These are phyloP conservation scores for Cicer cuneatum DNA, from an alignment of 306 rosid species.

Conservation along the genomic window DNA sequence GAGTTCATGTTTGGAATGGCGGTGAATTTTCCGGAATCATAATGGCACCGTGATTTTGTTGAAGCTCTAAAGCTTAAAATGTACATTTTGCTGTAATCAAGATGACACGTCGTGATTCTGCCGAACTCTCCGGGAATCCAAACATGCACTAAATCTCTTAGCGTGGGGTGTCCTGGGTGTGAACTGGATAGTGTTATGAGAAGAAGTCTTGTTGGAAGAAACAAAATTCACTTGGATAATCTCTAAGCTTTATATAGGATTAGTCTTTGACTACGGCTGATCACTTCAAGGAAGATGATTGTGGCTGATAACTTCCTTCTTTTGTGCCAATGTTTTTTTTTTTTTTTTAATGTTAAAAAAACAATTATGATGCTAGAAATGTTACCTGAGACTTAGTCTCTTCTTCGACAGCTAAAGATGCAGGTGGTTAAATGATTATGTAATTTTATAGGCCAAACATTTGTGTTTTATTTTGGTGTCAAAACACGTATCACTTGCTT, in stretches of 20 bases:
- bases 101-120: no score
- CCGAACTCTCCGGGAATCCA: no score
- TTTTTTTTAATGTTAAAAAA: background rate
- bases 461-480: background rate
- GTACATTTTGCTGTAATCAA: no score
- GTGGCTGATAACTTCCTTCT: background rate
- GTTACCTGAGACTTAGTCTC: no score
- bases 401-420: background rate
- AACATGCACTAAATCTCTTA: no score
- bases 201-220: background rate
- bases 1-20: no score
- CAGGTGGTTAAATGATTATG: background rate
- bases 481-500: background rate
- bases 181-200: background rate
- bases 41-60: no score
- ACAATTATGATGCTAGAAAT: constrained; percentile 20
- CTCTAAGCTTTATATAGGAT: background rate
- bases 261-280: background rate
- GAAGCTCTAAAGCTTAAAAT: no score
- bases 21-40: no score
- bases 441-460: background rate
- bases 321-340: background rate
- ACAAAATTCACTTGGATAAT: background rate
- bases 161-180: background rate
- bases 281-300: background rate